Evolutionary conservation across 2,329 filamentous ascomycete genomes (phyloP), one percentile per base, ranked within the genome.

Genomic region (Claviceps cyperi): DNA sequence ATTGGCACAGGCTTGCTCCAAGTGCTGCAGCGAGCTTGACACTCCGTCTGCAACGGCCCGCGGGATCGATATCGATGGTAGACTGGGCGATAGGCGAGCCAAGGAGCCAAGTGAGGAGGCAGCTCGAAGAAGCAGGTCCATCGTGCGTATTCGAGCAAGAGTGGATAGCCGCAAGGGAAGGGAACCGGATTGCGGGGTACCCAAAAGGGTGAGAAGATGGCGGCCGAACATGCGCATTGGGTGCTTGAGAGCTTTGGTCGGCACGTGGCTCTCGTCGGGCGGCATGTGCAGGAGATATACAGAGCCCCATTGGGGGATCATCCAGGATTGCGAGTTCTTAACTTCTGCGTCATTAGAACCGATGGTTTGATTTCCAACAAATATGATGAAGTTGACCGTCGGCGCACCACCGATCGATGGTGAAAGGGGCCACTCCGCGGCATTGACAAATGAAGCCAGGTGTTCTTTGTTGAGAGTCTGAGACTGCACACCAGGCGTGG

Each of bases 381-480:
- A 98, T 28, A 97, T 75, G 51, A 97, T 82, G 63, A 98, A 97
- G 67, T 98, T 97, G 61, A 98, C 82, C 0, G 92, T 98, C 1
- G 92, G 92, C 0, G 91, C 91, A 17, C 80, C 81, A 41, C 90
- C 92, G 57, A 98, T 97, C 51, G 88, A 95, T 0, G 91, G 91
- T 54, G 86, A 94, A 2, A 98, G 69, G 0, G 92, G 92, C 92
- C 92, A 98, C 68, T 98, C 92, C 2, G 92, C 92, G 2, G 91
- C 90, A 60, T 98, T 98, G 66, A 98, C 89, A 61, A 98, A 98
- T 1, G 86, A 90, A 38, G 87, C 88, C 1, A 98, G 74, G 59
- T 95, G 89, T 58, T 94, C 85, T 62, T 88, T 90, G 59, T 78
- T 81, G 37, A 98, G 70, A 0, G 84, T 75, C 22, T 81, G 69